Evolutionary conservation across 345 rosid genomes (phyloP).

Genomic region (Mercurialis annua): DNA sequence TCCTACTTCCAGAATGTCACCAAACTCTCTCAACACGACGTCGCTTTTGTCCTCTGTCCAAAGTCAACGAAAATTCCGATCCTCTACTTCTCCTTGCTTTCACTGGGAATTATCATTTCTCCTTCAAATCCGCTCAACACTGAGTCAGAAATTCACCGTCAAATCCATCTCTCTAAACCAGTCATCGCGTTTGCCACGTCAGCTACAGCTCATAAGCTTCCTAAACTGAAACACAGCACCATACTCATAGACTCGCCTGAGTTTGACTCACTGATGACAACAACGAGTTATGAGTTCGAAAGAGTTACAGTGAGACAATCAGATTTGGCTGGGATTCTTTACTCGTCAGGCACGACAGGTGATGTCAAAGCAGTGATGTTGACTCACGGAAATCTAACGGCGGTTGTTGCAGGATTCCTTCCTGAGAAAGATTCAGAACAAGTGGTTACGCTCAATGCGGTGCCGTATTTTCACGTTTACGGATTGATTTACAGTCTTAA

Average conservation of each 20-base stretch:
- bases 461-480: conserved; percentile 30
- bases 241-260: conserved; percentile 13
- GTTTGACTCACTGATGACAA: background rate
- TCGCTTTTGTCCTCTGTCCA: conserved; percentile 13
- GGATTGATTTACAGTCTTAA: conserved; percentile 26
- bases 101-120: conserved; percentile 9
- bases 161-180: conserved; percentile 7
- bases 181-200: conserved; percentile 14
- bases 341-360: conserved; percentile 43
- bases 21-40: conserved; percentile 1
- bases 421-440: conserved; percentile 1
- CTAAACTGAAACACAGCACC: background rate
- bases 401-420: conserved; percentile 1
- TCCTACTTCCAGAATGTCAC: background rate
- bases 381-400: conserved; percentile 32
- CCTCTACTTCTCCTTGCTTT: conserved; percentile 15
- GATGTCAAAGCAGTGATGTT: conserved; percentile 37
- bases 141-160: conserved; percentile 3
- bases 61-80: conserved; percentile 8
- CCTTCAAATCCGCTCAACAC: conserved; percentile 16
- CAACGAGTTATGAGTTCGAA: background rate
- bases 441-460: conserved; percentile 17
- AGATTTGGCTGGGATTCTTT: conserved; percentile 34
- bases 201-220: conserved; percentile 8
- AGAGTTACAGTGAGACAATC: conserved; percentile 24